Base-by-base conservation (phyloP, 208 protist species). In the Crithidia sp. region DNA sequence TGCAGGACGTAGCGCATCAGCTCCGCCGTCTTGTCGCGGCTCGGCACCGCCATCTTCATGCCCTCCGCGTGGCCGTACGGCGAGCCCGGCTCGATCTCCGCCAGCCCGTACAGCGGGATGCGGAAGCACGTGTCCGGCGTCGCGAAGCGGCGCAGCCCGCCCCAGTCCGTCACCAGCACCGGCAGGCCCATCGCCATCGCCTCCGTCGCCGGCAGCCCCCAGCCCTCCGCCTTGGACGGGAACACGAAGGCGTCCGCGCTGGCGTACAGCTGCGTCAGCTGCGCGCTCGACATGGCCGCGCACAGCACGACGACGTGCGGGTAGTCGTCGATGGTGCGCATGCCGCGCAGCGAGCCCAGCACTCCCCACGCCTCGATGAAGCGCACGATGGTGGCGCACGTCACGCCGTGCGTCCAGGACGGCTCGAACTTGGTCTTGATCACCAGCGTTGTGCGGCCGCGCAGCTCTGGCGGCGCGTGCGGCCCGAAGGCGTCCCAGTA, bases 191-290 rank as follows among this genome's bases (percentile, higher is more conserved):
- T 90, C 50, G 82, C 63, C 84, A 92, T 92, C 43, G 87, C 84
- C 74, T 92, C 80, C 19, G 71, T 65, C 10, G 74, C 55, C 10
- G 87, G 87, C 59, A 90, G 70, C 0, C 84, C 84, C 87, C 84
- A 92, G 10, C 84, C 87, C 70, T 92, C 96, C n/a, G 88, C 94
- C 19, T 87, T 82, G 12, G 77, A 87, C 4, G 96, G 90, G 5
- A 97, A 66, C 16, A 98, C 90, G 69, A 98, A 96, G n/a, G 81
- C 83, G 74, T 98, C 83, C 7, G 67, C 79, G 16, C 75, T 73
- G 7, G 61, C 62, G 76, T 97, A 98, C 67, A 98, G 67, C 37
- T 65, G 40, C 12, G 81, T 79, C 71, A 97, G 59, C 36, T 74
- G 39, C 0, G 10, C 14, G 10, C 14, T 44, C 8, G 39, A 45